A percentile compares a stretch with the other conserved stretches of the same genome.
phyloP scores from a whole-genome alignment of 129 eudicot genomes.

The sunflower (Helianthus annuus) region DNA sequence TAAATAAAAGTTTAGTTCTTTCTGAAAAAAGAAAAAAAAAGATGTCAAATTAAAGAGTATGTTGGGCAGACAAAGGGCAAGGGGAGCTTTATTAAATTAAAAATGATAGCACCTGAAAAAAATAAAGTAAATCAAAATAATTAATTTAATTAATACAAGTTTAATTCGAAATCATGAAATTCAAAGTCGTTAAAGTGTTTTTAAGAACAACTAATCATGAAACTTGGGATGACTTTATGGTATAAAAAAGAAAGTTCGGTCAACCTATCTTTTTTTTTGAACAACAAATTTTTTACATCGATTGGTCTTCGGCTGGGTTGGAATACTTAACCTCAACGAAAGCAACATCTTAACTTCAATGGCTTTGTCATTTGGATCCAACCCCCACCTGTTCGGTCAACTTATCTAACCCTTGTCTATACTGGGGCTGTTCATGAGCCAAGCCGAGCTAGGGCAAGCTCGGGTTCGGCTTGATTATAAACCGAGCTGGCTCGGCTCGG shows the following conservation, averaged over 20 bases:
- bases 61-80: slow-evolving; percentile 12
- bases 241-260: slow-evolving; percentile 13
- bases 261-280: background rate
- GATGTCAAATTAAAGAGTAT: slow-evolving; percentile 13
- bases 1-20: background rate
- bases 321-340: no score
- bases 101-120: slow-evolving; percentile 20
- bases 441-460: no score
- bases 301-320: no score
- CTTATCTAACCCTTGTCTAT: no score
- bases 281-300: no score
- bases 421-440: no score
- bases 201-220: slow-evolving; percentile 19
- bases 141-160: background rate
- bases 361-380: no score
- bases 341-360: no score
- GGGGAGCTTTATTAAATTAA: slow-evolving; percentile 11
- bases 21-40: background rate
- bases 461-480: no score
- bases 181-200: slow-evolving; percentile 17
- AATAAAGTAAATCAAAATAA: background rate
- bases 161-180: slow-evolving; percentile 6
- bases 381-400: background rate
- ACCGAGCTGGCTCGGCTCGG: no score
- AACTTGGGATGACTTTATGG: slow-evolving; percentile 15